A percentile compares a stretch with the other conserved stretches of the same genome.
Evolutionary conservation across 257 asterid species (phyloP).

Genomic region (Solanum megistacrolobum): DNA sequence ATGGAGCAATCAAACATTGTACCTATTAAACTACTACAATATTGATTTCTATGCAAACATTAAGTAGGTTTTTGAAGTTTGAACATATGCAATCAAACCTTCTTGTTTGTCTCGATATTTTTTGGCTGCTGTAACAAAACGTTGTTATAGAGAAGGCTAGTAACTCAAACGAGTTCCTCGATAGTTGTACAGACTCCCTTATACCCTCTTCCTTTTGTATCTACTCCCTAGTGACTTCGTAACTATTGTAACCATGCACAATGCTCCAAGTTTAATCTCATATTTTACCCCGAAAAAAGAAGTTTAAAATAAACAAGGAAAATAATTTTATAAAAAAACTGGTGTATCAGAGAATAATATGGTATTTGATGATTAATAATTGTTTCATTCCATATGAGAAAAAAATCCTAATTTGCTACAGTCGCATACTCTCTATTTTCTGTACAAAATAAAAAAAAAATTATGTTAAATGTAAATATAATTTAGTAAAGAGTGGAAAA

Average conservation of each 20-base stretch:
- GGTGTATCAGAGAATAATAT: background rate
- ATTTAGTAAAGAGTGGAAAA: background rate
- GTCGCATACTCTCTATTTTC: background rate
- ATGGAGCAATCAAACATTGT: background rate
- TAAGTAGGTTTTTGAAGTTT: background rate
- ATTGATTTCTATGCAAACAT: background rate
- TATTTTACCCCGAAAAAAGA: background rate
- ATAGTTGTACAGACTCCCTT: background rate
- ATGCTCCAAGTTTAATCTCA: background rate
- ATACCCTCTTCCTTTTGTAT: background rate
- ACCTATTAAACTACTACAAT: background rate
- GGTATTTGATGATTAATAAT: background rate
- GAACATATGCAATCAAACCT: background rate
- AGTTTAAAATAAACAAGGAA: background rate
- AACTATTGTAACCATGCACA: background rate
- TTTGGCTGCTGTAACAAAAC: background rate
- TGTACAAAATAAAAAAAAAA: background rate
- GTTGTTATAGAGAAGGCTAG: background rate
- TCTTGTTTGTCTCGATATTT: background rate
- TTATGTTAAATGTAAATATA: too few species aligned
- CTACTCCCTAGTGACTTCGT: background rate
- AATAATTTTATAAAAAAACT: background rate
- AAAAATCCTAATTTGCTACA: background rate
- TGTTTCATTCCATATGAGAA: background rate
- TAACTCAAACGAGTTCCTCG: background rate